Percentiles rank a stretch among this genome's conserved stretches.
Evolutionary conservation across 345 rosid genomes (phyloP).

Genomic region (Carallia pectinifolia): DNA sequence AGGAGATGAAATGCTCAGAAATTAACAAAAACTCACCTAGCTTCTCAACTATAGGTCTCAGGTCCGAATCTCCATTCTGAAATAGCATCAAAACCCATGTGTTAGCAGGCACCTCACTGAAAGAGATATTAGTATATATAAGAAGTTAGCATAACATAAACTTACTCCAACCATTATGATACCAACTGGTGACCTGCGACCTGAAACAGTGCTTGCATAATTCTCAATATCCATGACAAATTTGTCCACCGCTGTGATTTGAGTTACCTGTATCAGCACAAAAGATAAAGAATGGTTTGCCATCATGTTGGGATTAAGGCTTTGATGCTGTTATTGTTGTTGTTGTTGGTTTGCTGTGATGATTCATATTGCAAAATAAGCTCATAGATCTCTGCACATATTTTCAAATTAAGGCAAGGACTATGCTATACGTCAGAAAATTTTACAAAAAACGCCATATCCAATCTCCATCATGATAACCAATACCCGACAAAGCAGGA

Average conservation of each 20-base stretch:
- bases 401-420: background rate
- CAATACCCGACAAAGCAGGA: background rate
- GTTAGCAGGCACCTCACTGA: constrained; percentile 11
- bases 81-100: constrained; percentile 19
- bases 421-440: background rate
- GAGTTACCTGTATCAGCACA: constrained; percentile 34
- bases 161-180: constrained; percentile 77
- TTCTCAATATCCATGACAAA: constrained; percentile 60
- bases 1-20: background rate
- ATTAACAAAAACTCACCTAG: constrained; percentile 47
- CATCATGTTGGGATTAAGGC: background rate
- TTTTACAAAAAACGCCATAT: background rate
- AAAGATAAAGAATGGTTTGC: constrained; percentile 10
- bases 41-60: constrained; percentile 49
- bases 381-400: background rate
- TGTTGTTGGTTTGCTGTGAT: constrained; percentile 9
- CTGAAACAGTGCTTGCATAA: constrained; percentile 51
- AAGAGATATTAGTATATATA: constrained; percentile 4
- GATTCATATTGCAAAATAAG: constrained; percentile 4
- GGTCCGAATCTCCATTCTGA: constrained; percentile 44
- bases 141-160: constrained; percentile 15
- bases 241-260: constrained; percentile 36
- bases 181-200: constrained; percentile 51
- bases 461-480: background rate
- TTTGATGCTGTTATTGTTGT: too few species aligned